Base-by-base conservation (phyloP, 352 stramenopile genomes). In the Paralagenidium karlingii region DNA sequence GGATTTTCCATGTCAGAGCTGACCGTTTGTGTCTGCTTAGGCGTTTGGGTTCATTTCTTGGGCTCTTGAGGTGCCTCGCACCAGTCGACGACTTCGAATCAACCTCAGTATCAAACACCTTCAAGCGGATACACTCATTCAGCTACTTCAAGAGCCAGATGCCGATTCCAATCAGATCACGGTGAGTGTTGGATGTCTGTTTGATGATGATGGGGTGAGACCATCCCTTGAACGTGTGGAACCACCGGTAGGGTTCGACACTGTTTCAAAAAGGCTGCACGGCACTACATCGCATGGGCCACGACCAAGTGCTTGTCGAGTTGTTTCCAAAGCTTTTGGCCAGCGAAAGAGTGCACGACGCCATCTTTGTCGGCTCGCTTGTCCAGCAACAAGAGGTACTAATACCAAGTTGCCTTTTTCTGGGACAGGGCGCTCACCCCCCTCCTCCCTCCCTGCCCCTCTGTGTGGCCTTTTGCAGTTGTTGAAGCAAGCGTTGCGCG, bases 71-170 rank as follows among this genome's bases (percentile, higher is more conserved):
- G 49, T 83, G 2, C 47, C 52, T 1, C 48, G 53, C 11, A 43
- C 81, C 5, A 77, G 70, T 1, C 20, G 63, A 9, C 38, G 27
- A 0, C 38, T 68, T 24, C 69, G 68, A 45, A 49, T 80, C 25
- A 82, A 80, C 47, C 64, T 88, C 15, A 77, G 65, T 39, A 77
- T 85, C 38, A 88, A 70, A 41, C 68, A 88, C 31, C 48, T 55
- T 4, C 13, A 73, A 16, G 28, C 69, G 4, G 54, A 67, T 6
- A 39, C 64, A 2, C 46, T 88, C 24, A 24, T 53, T 5, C 38
- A 51, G 11, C 40, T 82, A 5, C 38, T 85, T 3, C 21, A 30
- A 8, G 12, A 24, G 3, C 16, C 45, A 12, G 34, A 57, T 10
- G 16, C 44, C 24, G 53, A 79, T 13, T 83, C 68, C 1, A 15